Conservation (phyloP, 257 asterid genomes). For the Jasminum sambac region DNA sequence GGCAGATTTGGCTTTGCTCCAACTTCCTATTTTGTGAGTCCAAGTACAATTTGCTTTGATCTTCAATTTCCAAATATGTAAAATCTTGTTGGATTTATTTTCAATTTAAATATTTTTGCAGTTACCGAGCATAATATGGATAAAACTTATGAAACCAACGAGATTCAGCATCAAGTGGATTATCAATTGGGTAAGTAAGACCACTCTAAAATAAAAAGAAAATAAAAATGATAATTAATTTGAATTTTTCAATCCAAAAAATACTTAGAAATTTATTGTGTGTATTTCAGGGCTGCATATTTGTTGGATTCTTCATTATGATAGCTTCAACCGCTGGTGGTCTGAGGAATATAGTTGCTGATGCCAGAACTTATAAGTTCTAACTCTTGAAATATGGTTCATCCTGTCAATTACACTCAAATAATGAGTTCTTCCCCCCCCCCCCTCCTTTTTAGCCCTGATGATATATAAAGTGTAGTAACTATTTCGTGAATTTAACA, state of each 20-base stretch:
- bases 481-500: too few relatives aligned
- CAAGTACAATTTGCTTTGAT: background rate
- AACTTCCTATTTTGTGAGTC: constrained; percentile 80
- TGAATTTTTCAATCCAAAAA: background rate
- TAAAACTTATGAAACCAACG: constrained; percentile 65
- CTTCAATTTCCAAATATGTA: background rate
- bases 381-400: constrained; percentile 31
- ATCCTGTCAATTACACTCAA: background rate
- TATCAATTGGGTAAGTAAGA: constrained; percentile 71
- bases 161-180: constrained; percentile 77
- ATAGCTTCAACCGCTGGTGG: constrained; percentile 61
- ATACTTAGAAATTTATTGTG: background rate
- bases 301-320: constrained; percentile 59
- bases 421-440: background rate
- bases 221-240: background rate
- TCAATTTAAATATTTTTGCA: constrained; percentile 39
- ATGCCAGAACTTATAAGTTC: constrained; percentile 53
- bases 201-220: background rate
- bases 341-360: constrained; percentile 48
- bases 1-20: constrained; percentile 98
- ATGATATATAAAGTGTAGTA: too few relatives aligned
- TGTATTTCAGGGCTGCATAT: constrained; percentile 41
- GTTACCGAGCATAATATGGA: constrained; percentile 90
- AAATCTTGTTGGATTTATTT: too few relatives aligned
- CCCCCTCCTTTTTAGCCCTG: too few relatives aligned